Evolutionary conservation across 805 yeast genomes (phyloP), one percentile per base, ranked within the genome.

Genomic region (Metschnikowia colocasiae): DNA sequence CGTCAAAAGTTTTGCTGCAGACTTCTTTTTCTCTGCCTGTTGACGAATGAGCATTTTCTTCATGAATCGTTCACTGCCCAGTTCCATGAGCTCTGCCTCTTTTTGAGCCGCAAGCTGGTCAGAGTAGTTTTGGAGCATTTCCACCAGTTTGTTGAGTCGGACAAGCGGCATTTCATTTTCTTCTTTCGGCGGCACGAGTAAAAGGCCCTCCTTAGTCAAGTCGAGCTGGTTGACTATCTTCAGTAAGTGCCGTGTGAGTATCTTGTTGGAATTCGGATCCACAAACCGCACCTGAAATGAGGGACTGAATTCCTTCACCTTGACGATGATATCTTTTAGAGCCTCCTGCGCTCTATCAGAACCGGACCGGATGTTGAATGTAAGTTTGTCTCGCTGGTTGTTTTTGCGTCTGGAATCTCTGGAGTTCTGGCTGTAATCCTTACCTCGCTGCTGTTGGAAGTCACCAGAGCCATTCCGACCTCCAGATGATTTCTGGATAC

Each of bases 1-100:
- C 36, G 74, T 73, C 29, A 81, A 62, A 27, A 72, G 63, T 53
- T 81, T 81, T n/a, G 70, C 51, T 27, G 71, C 69, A 0, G 69
- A 61, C 46, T 67, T 68, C 53, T 69, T 72, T 59, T 60, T 62
- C 40, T 68, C 72, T 1, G 64, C 63, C 37, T 59, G 63, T 18
- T 61, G 59, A 27, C 69, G 54, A 46, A 55, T 65, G 16, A 54
- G 56, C 13, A 61, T 52, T 0, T 63, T 66, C 35, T 56, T 61
- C 42, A 54, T 55, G 6, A 71, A 71, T 9, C 64, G 59, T 1
- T 52, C 45, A 37, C 72, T 68, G 0, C 76, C 76, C 50, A 54
- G 52, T 22, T 61, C 58, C 38, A 71, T 51, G 25, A 72, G 56
- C 41, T 61, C 67, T 33, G 59, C 41, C 43, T 69, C 69, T 34